Evolutionary conservation across 148 eudicot species (phyloP), one percentile per base, ranked within the genome.

Genomic region (Arctostaphylos glauca): DNA sequence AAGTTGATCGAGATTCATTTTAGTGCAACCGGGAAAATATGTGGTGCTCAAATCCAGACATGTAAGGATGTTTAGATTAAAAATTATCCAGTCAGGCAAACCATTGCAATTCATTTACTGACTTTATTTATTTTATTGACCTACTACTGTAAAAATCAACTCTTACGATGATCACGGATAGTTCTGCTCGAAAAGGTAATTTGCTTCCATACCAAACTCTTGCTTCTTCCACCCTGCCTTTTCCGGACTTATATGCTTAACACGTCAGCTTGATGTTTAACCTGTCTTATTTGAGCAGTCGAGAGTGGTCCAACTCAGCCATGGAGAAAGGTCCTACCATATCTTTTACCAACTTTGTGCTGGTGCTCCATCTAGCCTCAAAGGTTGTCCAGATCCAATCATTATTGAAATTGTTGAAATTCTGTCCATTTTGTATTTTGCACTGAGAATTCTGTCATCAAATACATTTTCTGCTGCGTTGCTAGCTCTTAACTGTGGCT

Each of bases 291-390:
- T 86, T 88, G 78, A 83, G 86, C 97, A 96, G 99, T 94, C 99
- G 72, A 92, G 99, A 90, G 98, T 94, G 78, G 94, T 93, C 80
- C 99, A 94, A 84, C 89, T 96, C 80, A 85, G 91, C 81, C 87
- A 67, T 56, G 97, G 96, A 49, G 98, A 96, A 82, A 90, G 99
- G 88, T 94, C 99, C 6, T 96, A 93, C 90, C 99, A 96, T 84
- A 86, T 94, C 56, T 94, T 96, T 84, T 96, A 96, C 86, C 99
- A 93, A 86, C 98, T 96, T 55, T 96, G 99, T 82, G 91, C 96
- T 75, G 99, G 99, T 56, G 97, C 96, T 83, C 85, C 99, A 81
- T 84, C 98, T 84, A 89, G 71, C 82, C 91, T 96, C 79, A 90
- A 91, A 94, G 99, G 99, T 96, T 80, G 94, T 92, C 78, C 71